These are phyloP conservation scores for Thelonectria rubi DNA, from an alignment of 2,329 filamentous ascomycete genomes.

Conservation along the genomic window DNA sequence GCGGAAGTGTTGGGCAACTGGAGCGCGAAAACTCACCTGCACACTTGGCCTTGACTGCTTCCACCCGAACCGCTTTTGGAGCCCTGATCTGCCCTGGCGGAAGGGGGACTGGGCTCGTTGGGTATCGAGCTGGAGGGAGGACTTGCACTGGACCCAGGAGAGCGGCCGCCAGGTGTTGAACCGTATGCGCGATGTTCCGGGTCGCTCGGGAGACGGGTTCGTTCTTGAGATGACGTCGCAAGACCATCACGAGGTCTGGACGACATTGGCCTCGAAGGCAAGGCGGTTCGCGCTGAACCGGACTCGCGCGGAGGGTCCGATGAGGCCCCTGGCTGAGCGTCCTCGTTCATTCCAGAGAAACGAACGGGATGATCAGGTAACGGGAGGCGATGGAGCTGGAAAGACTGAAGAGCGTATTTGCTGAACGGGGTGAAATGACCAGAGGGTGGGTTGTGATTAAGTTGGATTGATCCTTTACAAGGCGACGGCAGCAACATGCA, in stretches of 20 bases:
- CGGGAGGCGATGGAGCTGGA: constrained; percentile 12
- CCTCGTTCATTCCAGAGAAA: constrained; percentile 46
- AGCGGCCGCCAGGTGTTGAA: constrained; percentile 38
- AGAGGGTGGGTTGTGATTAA: constrained; percentile 23
- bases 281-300: constrained; percentile 47
- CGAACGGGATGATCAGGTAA: constrained; percentile 21
- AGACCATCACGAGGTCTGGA: constrained; percentile 42
- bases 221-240: constrained; percentile 29
- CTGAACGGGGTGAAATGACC: constrained; percentile 6
- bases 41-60: constrained; percentile 66
- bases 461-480: constrained; percentile 31
- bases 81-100: constrained; percentile 33
- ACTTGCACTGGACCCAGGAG: constrained; percentile 42
- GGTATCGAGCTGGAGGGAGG: constrained; percentile 38
- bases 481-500: constrained; percentile 32
- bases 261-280: constrained; percentile 51
- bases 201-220: constrained; percentile 37
- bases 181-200: constrained; percentile 34
- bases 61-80: constrained; percentile 34
- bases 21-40: constrained; percentile 66
- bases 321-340: constrained; percentile 38
- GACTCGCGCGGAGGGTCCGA: constrained; percentile 45
- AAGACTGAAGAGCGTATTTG: constrained; percentile 12
- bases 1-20: constrained; percentile 1
- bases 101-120: constrained; percentile 44